Conservation (phyloP, 805 yeast species). For the Candida nanaspora region DNA sequence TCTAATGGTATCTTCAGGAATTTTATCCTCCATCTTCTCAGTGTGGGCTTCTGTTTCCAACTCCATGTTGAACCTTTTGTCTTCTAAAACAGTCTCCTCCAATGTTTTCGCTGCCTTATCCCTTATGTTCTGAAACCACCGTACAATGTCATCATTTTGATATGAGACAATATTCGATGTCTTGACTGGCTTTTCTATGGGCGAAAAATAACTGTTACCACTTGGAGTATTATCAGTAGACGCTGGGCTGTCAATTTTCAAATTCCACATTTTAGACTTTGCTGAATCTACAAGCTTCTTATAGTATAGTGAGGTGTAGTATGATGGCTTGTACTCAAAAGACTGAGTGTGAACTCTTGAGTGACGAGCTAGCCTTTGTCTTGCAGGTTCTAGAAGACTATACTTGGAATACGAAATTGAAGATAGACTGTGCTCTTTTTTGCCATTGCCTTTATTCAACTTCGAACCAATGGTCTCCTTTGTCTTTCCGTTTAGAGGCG, state of each 20-base stretch:
- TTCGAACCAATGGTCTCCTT: neutral
- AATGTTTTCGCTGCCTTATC: constrained; percentile 5
- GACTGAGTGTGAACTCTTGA: neutral
- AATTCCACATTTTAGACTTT: neutral
- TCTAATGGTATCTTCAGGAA: constrained; percentile 10
- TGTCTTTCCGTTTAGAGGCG: neutral
- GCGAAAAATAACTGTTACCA: too few relatives aligned
- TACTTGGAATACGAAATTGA: constrained; percentile 1
- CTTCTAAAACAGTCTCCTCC: constrained; percentile 26
- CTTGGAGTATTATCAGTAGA: too few relatives aligned
- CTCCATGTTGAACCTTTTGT: constrained; percentile 27
- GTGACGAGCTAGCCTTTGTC: neutral
- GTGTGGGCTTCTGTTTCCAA: constrained; percentile 23
- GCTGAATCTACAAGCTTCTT: constrained; percentile 2
- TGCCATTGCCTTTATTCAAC: neutral
- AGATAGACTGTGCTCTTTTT: neutral
- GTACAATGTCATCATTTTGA: neutral
- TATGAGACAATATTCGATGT: too few relatives aligned
- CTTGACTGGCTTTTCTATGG: too few relatives aligned
- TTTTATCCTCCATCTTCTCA: constrained; percentile 13
- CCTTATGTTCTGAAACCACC: neutral
- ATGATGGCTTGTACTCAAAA: constrained; percentile 1
- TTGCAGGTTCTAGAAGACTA: neutral
- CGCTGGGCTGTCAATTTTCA: neutral
- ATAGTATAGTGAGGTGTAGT: constrained; percentile 4